Evolutionary conservation across 2,329 filamentous ascomycete genomes (phyloP).

Genomic region (Sordariomycetes sp.): DNA sequence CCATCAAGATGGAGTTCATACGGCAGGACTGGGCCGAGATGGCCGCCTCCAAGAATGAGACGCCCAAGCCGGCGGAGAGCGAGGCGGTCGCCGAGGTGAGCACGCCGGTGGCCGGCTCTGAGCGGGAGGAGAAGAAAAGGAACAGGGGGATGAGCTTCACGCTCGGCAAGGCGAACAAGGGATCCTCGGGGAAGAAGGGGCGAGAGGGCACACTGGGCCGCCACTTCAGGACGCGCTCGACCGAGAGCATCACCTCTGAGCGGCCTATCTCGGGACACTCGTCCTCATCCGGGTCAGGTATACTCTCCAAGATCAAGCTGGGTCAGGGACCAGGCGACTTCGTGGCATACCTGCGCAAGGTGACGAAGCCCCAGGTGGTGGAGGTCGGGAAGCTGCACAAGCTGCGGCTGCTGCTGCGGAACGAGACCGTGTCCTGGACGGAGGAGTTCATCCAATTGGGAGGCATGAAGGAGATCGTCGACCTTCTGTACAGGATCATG

Average conservation of each 20-base stretch:
- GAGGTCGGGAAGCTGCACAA: conserved; percentile 96
- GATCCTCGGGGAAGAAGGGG: conserved; percentile 66
- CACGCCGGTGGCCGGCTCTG: conserved; percentile 22
- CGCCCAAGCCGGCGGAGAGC: neutral
- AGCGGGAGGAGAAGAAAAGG: conserved; percentile 35
- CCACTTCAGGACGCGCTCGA: conserved; percentile 61
- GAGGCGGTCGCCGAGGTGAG: conserved; percentile 10
- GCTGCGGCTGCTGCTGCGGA: conserved; percentile 75
- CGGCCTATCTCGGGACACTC: conserved; percentile 22
- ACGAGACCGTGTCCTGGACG: conserved; percentile 94
- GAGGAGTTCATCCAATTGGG: conserved; percentile 82
- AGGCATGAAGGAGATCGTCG: conserved; percentile 87
- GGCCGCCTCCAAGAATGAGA: conserved; percentile 23
- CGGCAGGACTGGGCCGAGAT: conserved; percentile 74
- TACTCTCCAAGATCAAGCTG: conserved; percentile 61
- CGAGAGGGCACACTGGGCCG: conserved; percentile 51
- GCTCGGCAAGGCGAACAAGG: conserved; percentile 54
- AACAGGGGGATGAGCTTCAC: conserved; percentile 71
- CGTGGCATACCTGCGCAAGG: conserved; percentile 73
- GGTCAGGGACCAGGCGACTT: conserved; percentile 72
- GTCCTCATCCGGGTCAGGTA: conserved; percentile 40
- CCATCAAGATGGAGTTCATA: conserved; percentile 94
- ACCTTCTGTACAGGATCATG: conserved; percentile 81
- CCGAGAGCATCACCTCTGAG: conserved; percentile 56
- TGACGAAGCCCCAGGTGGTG: conserved; percentile 69